phyloP scores from a whole-genome alignment of 2,329 filamentous ascomycete genomes.

The Penicillium italicum region DNA sequence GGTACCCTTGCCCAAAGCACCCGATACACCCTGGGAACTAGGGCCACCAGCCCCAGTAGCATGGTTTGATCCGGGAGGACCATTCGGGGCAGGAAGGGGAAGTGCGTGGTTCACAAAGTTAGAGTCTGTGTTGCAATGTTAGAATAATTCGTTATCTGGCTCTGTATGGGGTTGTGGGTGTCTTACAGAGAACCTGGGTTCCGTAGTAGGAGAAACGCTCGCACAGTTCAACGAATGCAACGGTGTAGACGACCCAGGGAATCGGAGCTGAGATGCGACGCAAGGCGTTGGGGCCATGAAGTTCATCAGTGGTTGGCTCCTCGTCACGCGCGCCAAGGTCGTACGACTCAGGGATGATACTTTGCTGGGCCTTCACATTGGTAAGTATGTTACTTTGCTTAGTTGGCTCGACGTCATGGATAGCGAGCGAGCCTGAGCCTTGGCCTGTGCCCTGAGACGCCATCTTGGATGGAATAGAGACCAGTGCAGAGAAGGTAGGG shows the following conservation, averaged over 20 bases:
- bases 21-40: background rate
- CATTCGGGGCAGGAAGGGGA: background rate
- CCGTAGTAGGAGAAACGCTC: slow-evolving; percentile 78
- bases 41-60: background rate
- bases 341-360: background rate
- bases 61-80: background rate
- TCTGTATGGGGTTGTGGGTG: background rate
- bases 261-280: slow-evolving; percentile 45
- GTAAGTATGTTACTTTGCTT: background rate
- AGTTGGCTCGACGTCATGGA: background rate
- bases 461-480: background rate
- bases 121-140: background rate
- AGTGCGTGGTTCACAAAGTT: background rate
- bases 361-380: too few species aligned
- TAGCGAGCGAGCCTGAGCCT: background rate
- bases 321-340: background rate
- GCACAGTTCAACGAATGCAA: slow-evolving; percentile 70
- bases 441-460: background rate
- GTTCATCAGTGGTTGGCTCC: background rate
- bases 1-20: slow-evolving; percentile 44
- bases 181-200: slow-evolving; percentile 34
- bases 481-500: background rate
- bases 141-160: background rate
- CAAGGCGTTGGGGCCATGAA: background rate
- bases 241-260: slow-evolving; percentile 63